A percentile compares a stretch with the other conserved stretches of the same genome.
These are phyloP conservation scores for Penicillium sp. DNA, from an alignment of 2,329 filamentous ascomycete species.

Conservation along the genomic window DNA sequence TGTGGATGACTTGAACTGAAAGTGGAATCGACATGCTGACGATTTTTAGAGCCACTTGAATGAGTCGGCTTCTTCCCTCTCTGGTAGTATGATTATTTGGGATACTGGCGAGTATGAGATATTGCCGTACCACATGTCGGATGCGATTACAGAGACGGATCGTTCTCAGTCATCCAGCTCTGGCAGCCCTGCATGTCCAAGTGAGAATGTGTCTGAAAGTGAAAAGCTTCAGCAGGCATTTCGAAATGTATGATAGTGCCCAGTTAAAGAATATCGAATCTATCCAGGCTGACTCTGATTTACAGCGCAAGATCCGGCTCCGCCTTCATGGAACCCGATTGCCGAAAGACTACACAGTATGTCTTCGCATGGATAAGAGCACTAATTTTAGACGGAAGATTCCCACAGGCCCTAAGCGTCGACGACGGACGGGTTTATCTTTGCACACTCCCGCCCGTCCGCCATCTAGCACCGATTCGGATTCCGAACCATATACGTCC, in stretches of 20 bases:
- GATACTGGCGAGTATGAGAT: slow-evolving; percentile 56
- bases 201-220: slow-evolving; percentile 27
- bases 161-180: slow-evolving; percentile 24
- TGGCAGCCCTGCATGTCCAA: not conserved
- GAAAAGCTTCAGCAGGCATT: slow-evolving; percentile 50
- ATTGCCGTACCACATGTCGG: slow-evolving; percentile 41
- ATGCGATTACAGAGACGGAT: slow-evolving; percentile 35
- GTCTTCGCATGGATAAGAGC: slow-evolving; percentile 45
- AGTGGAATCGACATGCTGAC: no score
- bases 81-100: slow-evolving; percentile 58
- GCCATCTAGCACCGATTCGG: slow-evolving; percentile 18
- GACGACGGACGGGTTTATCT: slow-evolving; percentile 8
- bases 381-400: slow-evolving; percentile 15
- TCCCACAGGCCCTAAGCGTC: slow-evolving; percentile 19
- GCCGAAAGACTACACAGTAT: slow-evolving; percentile 50
- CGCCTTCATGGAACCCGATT: slow-evolving; percentile 51
- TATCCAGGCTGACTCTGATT: not conserved
- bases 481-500: slow-evolving; percentile 12
- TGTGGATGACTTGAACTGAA: no score
- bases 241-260: slow-evolving; percentile 29
- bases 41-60: slow-evolving; percentile 53
- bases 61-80: slow-evolving; percentile 51
- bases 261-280: not conserved
- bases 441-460: slow-evolving; percentile 2
- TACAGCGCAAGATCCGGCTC: slow-evolving; percentile 51